phyloP scores from a whole-genome alignment of 139 green algal genomes.

The Pseudopediastrum boryanum region DNA sequence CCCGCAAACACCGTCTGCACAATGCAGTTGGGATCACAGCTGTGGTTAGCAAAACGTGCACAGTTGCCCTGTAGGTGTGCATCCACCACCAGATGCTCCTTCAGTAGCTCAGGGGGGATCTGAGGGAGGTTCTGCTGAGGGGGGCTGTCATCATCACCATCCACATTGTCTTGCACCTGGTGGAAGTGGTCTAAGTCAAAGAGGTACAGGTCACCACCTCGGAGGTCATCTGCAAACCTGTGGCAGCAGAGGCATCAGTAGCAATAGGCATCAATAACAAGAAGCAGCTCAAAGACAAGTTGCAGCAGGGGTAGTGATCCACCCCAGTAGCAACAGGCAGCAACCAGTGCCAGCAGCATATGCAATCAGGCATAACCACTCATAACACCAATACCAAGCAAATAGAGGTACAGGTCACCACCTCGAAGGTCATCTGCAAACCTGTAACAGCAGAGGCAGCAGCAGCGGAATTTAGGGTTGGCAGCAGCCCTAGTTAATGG shows the following conservation, averaged over 20 bases:
- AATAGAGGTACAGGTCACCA: conserved; percentile 53
- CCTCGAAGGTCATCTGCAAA: conserved; percentile 41
- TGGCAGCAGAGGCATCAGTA: too few species aligned
- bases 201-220: conserved; percentile 44
- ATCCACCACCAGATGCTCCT: conserved; percentile 34
- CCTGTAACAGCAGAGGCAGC: too few species aligned
- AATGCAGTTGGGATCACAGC: conserved; percentile 82
- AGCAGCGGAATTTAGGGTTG: too few species aligned
- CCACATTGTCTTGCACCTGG: not conserved
- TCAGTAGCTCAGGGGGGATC: not conserved
- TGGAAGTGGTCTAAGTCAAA: conserved; percentile 65
- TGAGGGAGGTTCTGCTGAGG: not conserved
- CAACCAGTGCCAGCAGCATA: too few species aligned
- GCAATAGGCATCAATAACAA: too few species aligned
- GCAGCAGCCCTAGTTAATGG: too few species aligned
- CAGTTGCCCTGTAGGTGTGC: conserved; percentile 63
- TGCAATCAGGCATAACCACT: too few species aligned
- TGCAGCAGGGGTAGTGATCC: too few species aligned
- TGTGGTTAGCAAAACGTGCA: conserved; percentile 93
- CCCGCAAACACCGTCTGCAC: conserved; percentile 22
- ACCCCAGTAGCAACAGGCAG: too few species aligned
- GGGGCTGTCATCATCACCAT: not conserved
- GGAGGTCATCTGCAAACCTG: conserved; percentile 44
- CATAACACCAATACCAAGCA: too few species aligned
- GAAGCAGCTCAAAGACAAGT: too few species aligned